phyloP scores from a whole-genome alignment of 306 rosid species.

The Vigna angularis region DNA sequence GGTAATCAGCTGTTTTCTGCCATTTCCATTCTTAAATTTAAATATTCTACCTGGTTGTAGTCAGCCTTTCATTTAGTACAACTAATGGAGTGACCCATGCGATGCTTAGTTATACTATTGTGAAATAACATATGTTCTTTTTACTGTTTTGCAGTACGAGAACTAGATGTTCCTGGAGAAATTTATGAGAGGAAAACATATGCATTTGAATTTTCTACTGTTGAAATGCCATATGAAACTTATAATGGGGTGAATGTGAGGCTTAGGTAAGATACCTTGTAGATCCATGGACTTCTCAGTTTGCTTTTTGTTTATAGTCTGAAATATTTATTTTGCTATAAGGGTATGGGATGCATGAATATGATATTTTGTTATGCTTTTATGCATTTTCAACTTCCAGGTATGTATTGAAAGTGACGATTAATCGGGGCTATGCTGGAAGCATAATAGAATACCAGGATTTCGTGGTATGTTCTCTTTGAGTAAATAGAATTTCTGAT shows the following conservation, averaged over 20 bases:
- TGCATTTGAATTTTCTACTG: slow-evolving; percentile 96
- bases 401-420: slow-evolving; percentile 95
- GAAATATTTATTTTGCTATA: slow-evolving; percentile 20
- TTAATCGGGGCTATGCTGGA: slow-evolving; percentile 94
- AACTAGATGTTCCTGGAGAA: slow-evolving; percentile 98
- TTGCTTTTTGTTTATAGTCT: slow-evolving; percentile 35
- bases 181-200: slow-evolving; percentile 91
- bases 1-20: slow-evolving; percentile 66
- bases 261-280: slow-evolving; percentile 73
- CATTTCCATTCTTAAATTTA: slow-evolving; percentile 30
- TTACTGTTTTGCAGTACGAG: slow-evolving; percentile 73
- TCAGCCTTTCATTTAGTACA: slow-evolving; percentile 26
- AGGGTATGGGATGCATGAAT: neutral
- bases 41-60: slow-evolving; percentile 7
- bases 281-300: slow-evolving; percentile 8
- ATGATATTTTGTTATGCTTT: slow-evolving; percentile 35
- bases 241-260: slow-evolving; percentile 98
- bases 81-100: neutral
- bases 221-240: slow-evolving; percentile 98
- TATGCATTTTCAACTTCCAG: slow-evolving; percentile 54
- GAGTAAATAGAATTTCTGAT: slow-evolving; percentile 24
- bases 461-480: slow-evolving; percentile 69
- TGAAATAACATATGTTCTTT: slow-evolving; percentile 8
- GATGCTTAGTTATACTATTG: slow-evolving; percentile 4
- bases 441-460: slow-evolving; percentile 95